phyloP scores from a whole-genome alignment of 2,329 filamentous ascomycete species.

The Dothistroma septosporum region DNA sequence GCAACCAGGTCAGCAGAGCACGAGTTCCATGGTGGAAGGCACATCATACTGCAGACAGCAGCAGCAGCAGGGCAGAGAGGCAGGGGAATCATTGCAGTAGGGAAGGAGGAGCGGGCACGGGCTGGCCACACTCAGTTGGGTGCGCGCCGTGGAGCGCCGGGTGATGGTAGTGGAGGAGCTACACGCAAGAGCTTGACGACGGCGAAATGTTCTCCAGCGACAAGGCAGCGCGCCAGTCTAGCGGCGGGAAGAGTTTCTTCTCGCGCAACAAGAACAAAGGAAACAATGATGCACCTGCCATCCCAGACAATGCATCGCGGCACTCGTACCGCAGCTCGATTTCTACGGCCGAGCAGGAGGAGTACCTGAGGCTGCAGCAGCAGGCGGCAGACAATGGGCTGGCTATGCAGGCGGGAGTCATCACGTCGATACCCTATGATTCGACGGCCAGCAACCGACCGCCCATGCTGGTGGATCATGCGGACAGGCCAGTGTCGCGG shows the following conservation, averaged over 20 bases:
- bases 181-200: slow-evolving; percentile 1
- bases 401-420: slow-evolving; percentile 73
- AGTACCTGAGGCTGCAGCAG: slow-evolving; percentile 37
- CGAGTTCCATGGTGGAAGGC: not conserved
- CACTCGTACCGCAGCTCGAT: slow-evolving; percentile 64
- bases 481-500: slow-evolving; percentile 56
- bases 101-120: slow-evolving; percentile 1
- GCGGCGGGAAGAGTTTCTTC: slow-evolving; percentile 79
- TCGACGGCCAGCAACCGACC: slow-evolving; percentile 59
- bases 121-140: slow-evolving; percentile 9
- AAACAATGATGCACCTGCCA: slow-evolving; percentile 62
- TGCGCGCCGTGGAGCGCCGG: slow-evolving; percentile 19
- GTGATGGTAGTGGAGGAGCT: slow-evolving; percentile 6
- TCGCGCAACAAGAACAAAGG: slow-evolving; percentile 76
- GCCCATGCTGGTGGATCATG: slow-evolving; percentile 68
- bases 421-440: slow-evolving; percentile 86
- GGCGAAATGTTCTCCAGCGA: slow-evolving; percentile 42
- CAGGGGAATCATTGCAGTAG: not conserved
- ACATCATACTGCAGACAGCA: not conserved
- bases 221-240: slow-evolving; percentile 79
- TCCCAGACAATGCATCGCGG: slow-evolving; percentile 60
- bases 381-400: slow-evolving; percentile 48
- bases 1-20: not conserved
- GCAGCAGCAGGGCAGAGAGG: slow-evolving; percentile 1
- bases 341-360: slow-evolving; percentile 30